These are phyloP conservation scores for Zangia roseola DNA, from an alignment of 768 basidiomycete species.

Conservation along the genomic window DNA sequence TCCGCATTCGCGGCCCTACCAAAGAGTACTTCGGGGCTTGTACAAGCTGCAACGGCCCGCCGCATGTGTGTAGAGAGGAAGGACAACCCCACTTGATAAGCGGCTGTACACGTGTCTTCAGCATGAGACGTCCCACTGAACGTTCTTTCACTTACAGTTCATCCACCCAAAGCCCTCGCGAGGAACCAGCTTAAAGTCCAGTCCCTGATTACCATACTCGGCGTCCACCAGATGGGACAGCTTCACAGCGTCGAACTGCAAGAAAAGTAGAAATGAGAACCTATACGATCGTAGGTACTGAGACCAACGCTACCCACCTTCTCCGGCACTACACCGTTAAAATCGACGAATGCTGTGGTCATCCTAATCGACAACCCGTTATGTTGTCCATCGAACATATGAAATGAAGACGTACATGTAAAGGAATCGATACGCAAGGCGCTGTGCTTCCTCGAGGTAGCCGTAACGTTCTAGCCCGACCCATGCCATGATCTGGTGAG, in stretches of 20 bases:
- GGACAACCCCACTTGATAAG: slow-evolving; percentile 94
- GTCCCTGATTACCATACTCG: slow-evolving; percentile 93
- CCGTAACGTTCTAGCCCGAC: slow-evolving; percentile 96
- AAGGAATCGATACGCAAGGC: slow-evolving; percentile 93
- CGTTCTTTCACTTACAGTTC: slow-evolving; percentile 60
- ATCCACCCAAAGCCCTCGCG: slow-evolving; percentile 99
- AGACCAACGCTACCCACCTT: slow-evolving; percentile 50
- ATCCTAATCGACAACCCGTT: slow-evolving; percentile 50
- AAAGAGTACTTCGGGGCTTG: slow-evolving; percentile 89
- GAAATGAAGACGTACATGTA: slow-evolving; percentile 84
- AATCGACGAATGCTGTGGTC: slow-evolving; percentile 93
- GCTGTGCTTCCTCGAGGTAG: slow-evolving; percentile 88
- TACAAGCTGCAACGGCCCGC: slow-evolving; percentile 92
- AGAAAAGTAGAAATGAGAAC: background rate
- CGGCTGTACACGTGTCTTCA: slow-evolving; percentile 48
- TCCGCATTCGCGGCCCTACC: slow-evolving; percentile 43
- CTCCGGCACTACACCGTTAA: slow-evolving; percentile 97
- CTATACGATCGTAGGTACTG: too few species aligned
- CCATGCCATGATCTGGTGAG: slow-evolving; percentile 99
- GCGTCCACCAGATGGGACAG: slow-evolving; percentile 95
- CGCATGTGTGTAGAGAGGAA: slow-evolving; percentile 94
- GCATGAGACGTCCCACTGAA: background rate
- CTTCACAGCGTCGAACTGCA: slow-evolving; percentile 91
- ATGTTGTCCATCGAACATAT: background rate
- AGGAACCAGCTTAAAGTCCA: slow-evolving; percentile 97